Evolutionary conservation across 78 protist species (phyloP), one percentile per base, ranked within the genome.

Genomic region (Capsaspora owczarzaki): DNA sequence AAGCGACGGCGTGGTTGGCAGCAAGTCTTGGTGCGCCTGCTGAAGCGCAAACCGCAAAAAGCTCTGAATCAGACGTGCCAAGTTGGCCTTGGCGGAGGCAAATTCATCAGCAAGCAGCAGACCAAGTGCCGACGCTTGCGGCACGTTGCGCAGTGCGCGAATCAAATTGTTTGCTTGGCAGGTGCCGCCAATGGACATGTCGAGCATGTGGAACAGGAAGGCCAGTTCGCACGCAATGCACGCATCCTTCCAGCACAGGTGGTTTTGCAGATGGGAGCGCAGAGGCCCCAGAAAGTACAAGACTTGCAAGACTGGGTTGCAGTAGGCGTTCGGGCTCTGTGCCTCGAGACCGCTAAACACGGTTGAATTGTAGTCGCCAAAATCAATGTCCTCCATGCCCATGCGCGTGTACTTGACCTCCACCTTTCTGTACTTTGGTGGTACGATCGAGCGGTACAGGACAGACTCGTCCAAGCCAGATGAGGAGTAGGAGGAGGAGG

Each of bases 191-290:
- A 0, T 2, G 35, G 47, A 35, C 66, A 8, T 35, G 43, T 16
- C 66, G 37, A 53, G 43, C 85, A 60, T 87, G 76, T 80, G 87
- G 56, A 89, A 86, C 35, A 89, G 83, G 42, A 88, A 89, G 33
- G 87, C 90, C 20, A 88, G 79, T 69, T 91, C 94, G 82, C 91
- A 86, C 35, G 83, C 27, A 35, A 88, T 42, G 74, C 92, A 91
- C 53, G 72, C 79, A 43, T 89, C 87, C 38, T 60, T 78, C 20
- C 46, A 41, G 69, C 91, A 88, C 20, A 86, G 33, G 77, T 88
- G 91, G 37, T 53, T 47, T 4, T 76, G 76, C 66, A 86, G 14
- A 66, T 66, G 42, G n/a, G 41, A 42, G 56, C 90, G 82, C 46
- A 91, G 40, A 33, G 86, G 90, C 29, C 90, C 89, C 6, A 86